Conservation (phyloP, 169 alveolate species). For the Eimeria acervulina region DNA sequence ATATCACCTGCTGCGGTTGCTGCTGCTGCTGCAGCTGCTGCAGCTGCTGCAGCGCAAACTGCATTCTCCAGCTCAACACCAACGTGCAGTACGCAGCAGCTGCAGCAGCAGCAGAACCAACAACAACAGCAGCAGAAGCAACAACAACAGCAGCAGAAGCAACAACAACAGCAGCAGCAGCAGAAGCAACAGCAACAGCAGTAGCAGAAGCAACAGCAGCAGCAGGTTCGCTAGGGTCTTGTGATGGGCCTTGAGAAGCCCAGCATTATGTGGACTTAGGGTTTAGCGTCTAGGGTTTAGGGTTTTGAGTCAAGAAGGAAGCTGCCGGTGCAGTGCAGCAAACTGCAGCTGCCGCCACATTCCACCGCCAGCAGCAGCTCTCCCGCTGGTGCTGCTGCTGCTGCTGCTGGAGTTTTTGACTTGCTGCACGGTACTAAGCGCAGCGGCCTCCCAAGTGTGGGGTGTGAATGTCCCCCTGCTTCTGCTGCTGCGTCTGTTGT, state of each 20-base stretch:
- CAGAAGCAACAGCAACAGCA: background rate
- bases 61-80: too few relatives aligned
- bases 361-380: background rate
- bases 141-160: background rate
- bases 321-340: conserved; percentile 8
- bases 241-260: too few relatives aligned
- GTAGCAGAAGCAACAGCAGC: background rate
- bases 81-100: background rate
- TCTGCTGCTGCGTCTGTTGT: background rate
- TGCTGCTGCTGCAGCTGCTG: too few relatives aligned
- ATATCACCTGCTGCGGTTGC: too few relatives aligned
- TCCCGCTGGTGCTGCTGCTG: background rate
- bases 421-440: background rate
- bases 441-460: background rate
- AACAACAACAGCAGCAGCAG: background rate
- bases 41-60: too few relatives aligned
- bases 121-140: background rate
- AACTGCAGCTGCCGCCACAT: too few relatives aligned
- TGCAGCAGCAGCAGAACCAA: background rate
- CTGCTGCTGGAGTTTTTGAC: too few relatives aligned
- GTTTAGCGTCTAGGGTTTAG: too few relatives aligned
- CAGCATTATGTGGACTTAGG: too few relatives aligned
- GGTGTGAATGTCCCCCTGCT: background rate
- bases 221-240: too few relatives aligned
- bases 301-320: too few relatives aligned